Conservation (phyloP, 371 early-diverging fungal species). For the Lichtheimia ornata region DNA sequence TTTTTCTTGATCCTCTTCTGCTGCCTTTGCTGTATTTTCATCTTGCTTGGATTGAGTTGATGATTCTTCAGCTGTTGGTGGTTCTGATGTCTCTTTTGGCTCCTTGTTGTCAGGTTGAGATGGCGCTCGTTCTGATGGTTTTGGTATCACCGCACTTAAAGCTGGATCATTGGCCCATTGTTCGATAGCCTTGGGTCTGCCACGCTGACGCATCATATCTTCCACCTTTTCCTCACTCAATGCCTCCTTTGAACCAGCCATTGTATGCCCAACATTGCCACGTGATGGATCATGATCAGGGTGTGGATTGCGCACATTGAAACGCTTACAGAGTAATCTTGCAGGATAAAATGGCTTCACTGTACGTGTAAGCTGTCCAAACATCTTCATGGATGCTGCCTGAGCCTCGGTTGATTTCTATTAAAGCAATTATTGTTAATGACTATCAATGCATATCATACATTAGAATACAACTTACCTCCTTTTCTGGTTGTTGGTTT, state of each 20-base stretch:
- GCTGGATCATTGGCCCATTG: constrained; percentile 32
- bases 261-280: constrained; percentile 30
- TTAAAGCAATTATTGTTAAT: background rate
- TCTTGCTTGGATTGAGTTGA: constrained; percentile 6
- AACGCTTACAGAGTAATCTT: constrained; percentile 79
- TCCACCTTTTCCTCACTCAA: constrained; percentile 65
- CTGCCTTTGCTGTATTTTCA: constrained; percentile 6
- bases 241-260: constrained; percentile 46
- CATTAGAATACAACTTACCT: constrained; percentile 13
- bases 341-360: constrained; percentile 65
- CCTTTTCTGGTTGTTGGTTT: constrained; percentile 8
- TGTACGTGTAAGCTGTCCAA: constrained; percentile 75
- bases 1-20: constrained; percentile 28
- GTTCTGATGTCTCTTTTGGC: background rate
- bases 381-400: constrained; percentile 75
- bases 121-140: constrained; percentile 38
- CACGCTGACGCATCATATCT: constrained; percentile 43
- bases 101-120: background rate
- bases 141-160: constrained; percentile 39
- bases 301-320: constrained; percentile 80
- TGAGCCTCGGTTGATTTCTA: constrained; percentile 52
- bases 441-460: too few relatives aligned
- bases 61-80: constrained; percentile 4
- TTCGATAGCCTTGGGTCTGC: constrained; percentile 6
- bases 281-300: constrained; percentile 50